Conservation (phyloP, 306 rosid species). For the Vicia villosa region DNA sequence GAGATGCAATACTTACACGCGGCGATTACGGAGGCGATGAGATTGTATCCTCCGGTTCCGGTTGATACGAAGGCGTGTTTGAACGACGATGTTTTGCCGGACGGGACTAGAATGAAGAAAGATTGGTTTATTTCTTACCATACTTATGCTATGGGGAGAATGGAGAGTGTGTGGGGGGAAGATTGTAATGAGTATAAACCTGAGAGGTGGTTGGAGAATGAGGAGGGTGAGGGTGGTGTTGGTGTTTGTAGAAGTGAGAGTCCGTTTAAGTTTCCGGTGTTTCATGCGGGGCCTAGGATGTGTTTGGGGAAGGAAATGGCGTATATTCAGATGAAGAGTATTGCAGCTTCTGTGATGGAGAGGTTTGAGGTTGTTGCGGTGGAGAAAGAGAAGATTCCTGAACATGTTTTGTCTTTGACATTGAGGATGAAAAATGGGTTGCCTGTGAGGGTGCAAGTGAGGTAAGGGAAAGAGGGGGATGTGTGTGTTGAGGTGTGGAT, state of each 20-base stretch:
- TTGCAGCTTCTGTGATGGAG: conserved; percentile 9
- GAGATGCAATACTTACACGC: not conserved
- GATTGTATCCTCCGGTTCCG: not conserved
- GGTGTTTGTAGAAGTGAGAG: conserved; percentile 12
- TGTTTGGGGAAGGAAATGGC: conserved; percentile 12
- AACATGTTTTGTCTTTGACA: not conserved
- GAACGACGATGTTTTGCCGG: not conserved
- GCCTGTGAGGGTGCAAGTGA: not conserved
- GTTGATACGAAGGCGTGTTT: not conserved
- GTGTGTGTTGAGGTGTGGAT: not conserved
- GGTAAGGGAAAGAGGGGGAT: not conserved
- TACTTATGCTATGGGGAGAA: conserved; percentile 10
- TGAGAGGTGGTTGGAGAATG: not conserved
- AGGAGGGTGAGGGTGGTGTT: not conserved
- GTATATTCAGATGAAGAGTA: conserved; percentile 1
- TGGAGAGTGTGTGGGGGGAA: conserved; percentile 3
- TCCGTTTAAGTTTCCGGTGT: conserved; percentile 3
- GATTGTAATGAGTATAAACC: not conserved
- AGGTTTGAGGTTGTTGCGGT: not conserved
- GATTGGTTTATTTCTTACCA: conserved; percentile 3
- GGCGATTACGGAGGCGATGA: not conserved
- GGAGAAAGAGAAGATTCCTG: not conserved
- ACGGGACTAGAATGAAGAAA: not conserved
- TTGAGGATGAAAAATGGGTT: conserved; percentile 9
- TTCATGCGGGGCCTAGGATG: conserved; percentile 14